phyloP scores from a whole-genome alignment of 495 filamentous ascomycete species.

The Aspergillus saccharolyticus region DNA sequence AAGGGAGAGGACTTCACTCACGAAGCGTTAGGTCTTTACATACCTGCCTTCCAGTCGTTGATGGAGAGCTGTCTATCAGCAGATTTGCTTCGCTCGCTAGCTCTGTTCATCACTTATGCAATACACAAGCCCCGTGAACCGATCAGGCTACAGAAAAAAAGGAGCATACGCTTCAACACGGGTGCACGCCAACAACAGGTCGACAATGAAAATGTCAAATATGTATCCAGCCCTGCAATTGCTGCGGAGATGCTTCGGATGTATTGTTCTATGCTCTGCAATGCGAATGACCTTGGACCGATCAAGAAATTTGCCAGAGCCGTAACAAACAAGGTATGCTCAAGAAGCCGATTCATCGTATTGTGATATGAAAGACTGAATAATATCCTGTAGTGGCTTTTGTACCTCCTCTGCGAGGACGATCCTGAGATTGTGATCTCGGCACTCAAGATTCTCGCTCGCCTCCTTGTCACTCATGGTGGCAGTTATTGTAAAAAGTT shows the following conservation, averaged over 20 bases:
- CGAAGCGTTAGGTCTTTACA: slow-evolving; percentile 66
- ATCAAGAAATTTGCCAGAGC: slow-evolving; percentile 88
- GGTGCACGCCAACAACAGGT: slow-evolving; percentile 23
- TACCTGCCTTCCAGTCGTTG: slow-evolving; percentile 69
- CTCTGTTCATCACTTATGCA: slow-evolving; percentile 88
- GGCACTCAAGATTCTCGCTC: slow-evolving; percentile 78
- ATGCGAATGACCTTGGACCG: slow-evolving; percentile 55
- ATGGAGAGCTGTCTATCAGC: slow-evolving; percentile 73
- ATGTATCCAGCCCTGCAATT: slow-evolving; percentile 47
- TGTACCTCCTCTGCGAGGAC: slow-evolving; percentile 86
- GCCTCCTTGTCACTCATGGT: slow-evolving; percentile 78
- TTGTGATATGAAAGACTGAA: neutral
- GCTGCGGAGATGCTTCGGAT: slow-evolving; percentile 73
- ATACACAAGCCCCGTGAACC: slow-evolving; percentile 61
- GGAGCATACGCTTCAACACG: slow-evolving; percentile 42
- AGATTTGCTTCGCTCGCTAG: slow-evolving; percentile 79
- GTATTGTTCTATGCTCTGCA: slow-evolving; percentile 78
- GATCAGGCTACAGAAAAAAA: slow-evolving; percentile 44
- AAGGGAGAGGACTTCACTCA: slow-evolving; percentile 74
- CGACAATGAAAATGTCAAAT: slow-evolving; percentile 24
- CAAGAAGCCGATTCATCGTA: neutral
- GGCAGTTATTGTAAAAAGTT: slow-evolving; percentile 78
- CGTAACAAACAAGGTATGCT: slow-evolving; percentile 87
- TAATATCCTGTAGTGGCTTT: slow-evolving; percentile 65
- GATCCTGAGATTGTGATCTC: slow-evolving; percentile 77